These are phyloP conservation scores for Xenoacremonium recifei DNA, from an alignment of 2,329 filamentous ascomycete species.

Conservation along the genomic window DNA sequence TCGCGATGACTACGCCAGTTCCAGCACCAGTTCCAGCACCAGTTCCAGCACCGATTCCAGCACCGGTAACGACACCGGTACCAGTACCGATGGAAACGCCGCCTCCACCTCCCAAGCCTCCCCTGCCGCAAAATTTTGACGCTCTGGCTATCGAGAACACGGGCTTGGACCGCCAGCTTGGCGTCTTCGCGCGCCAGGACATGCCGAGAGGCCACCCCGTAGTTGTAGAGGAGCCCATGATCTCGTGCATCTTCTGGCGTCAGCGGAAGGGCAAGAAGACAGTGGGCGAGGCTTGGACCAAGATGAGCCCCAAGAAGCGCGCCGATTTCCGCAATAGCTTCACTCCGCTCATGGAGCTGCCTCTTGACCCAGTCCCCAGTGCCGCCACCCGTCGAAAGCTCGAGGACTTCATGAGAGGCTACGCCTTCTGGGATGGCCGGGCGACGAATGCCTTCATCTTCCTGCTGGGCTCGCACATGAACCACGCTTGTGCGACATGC, in stretches of 20 bases:
- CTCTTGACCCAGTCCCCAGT: not conserved
- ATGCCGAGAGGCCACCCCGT: constrained; percentile 11
- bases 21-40: not conserved
- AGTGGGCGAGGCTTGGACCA: constrained; percentile 14
- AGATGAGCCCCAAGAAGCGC: constrained; percentile 3
- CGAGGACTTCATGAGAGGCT: constrained; percentile 21
- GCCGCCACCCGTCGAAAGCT: constrained; percentile 10
- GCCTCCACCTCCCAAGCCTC: not conserved
- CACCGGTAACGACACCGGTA: too few relatives aligned
- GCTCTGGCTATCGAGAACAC: constrained; percentile 12
- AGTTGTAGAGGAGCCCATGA: constrained; percentile 15
- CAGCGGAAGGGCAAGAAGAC: constrained; percentile 3
- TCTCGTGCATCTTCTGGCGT: constrained; percentile 15
- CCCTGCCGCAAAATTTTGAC: constrained; percentile 7
- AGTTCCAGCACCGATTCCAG: too few relatives aligned
- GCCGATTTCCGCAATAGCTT: constrained; percentile 5
- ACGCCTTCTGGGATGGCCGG: constrained; percentile 20
- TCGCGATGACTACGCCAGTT: too few relatives aligned
- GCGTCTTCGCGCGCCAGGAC: constrained; percentile 18
- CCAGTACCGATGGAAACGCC: too few relatives aligned
- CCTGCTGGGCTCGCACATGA: constrained; percentile 24
- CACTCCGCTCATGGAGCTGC: constrained; percentile 10
- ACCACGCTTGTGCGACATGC: constrained; percentile 31
- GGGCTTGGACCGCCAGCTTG: constrained; percentile 4
- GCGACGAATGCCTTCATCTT: constrained; percentile 16